A percentile compares a stretch with the other conserved stretches of the same genome.
These are phyloP conservation scores for Heliamphora pulchella DNA, from an alignment of 179 eudicot genomes.

Conservation along the genomic window DNA sequence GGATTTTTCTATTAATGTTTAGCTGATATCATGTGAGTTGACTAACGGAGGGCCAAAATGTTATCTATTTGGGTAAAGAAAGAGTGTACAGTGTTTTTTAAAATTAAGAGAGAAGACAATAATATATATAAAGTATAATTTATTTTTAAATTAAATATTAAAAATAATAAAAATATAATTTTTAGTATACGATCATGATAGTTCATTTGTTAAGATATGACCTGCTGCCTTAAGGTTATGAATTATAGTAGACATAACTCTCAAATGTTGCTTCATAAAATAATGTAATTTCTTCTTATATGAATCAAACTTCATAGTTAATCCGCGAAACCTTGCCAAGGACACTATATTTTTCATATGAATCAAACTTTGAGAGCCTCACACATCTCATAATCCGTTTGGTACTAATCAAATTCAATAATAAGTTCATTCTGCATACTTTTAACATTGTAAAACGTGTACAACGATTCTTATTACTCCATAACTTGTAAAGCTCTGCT, in stretches of 20 bases:
- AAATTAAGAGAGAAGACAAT: too few species aligned
- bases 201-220: neutral
- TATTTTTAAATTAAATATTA: too few species aligned
- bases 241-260: neutral
- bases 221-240: neutral
- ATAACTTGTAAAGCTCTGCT: neutral
- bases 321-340: too few species aligned
- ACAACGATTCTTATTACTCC: neutral
- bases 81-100: too few species aligned
- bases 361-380: neutral
- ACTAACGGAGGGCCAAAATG: too few species aligned
- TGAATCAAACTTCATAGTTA: neutral
- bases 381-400: neutral
- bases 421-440: neutral
- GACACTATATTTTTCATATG: neutral
- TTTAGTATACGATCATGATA: too few species aligned
- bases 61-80: too few species aligned
- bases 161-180: too few species aligned
- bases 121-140: too few species aligned
- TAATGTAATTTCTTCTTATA: neutral
- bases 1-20: too few species aligned
- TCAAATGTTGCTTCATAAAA: neutral
- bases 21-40: too few species aligned
- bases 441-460: neutral
- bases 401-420: neutral